phyloP scores from a whole-genome alignment of 768 basidiomycete species.

The Auriscalpium vulgare region DNA sequence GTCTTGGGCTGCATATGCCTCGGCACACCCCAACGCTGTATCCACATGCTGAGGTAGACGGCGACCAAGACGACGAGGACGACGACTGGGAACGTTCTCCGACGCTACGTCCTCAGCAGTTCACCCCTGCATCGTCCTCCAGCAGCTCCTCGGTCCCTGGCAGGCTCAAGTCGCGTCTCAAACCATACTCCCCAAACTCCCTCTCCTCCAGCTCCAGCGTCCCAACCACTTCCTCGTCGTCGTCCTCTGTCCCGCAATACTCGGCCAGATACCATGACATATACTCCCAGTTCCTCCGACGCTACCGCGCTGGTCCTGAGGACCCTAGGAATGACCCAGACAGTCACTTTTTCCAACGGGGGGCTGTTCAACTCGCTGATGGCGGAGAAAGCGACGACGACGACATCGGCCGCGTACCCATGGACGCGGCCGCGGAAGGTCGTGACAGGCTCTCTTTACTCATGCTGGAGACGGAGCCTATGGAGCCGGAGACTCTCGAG shows the following conservation, averaged over 20 bases:
- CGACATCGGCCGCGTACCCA: slow-evolving; percentile 37
- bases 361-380: slow-evolving; percentile 58
- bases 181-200: slow-evolving; percentile 10
- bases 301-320: slow-evolving; percentile 66
- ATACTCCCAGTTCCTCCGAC: slow-evolving; percentile 73
- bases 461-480: slow-evolving; percentile 52
- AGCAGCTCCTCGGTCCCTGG: slow-evolving; percentile 10
- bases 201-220: slow-evolving; percentile 19
- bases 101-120: slow-evolving; percentile 16
- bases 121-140: slow-evolving; percentile 13
- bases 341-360: slow-evolving; percentile 71
- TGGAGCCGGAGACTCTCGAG: slow-evolving; percentile 60
- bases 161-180: slow-evolving; percentile 17
- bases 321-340: slow-evolving; percentile 78
- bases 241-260: slow-evolving; percentile 22
- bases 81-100: slow-evolving; percentile 31
- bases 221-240: slow-evolving; percentile 19
- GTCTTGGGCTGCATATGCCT: slow-evolving; percentile 25
- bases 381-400: slow-evolving; percentile 76
- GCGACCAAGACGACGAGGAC: slow-evolving; percentile 34
- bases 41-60: slow-evolving; percentile 51
- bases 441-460: slow-evolving; percentile 46
- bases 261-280: slow-evolving; percentile 46
- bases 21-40: slow-evolving; percentile 65
- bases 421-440: slow-evolving; percentile 35